Evolutionary conservation across 371 early-diverging fungal genomes (phyloP), one percentile per base, ranked within the genome.

Genomic region (Lichtheimia hyalospora): DNA sequence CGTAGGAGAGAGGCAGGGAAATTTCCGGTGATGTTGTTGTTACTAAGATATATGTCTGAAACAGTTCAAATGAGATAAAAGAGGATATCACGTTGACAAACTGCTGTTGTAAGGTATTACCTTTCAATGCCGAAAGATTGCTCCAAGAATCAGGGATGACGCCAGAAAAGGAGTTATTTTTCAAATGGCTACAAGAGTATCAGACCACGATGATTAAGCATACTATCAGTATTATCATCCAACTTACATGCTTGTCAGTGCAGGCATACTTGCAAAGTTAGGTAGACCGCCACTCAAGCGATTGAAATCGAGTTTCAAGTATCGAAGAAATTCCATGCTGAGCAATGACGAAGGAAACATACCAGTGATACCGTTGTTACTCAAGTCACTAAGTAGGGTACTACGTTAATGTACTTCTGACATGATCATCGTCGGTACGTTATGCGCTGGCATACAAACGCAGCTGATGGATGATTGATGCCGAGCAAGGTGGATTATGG

Each of bases 341-440:
- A 58, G 55, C 16, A 78, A 65, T 0, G 80, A 69, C 14, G 52
- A 63, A 20, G 81, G 85, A 28, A 85, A 54, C 18, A 61, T 34
- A 5, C 83, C 82, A 25, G 74, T 64, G 7, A 85, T 69, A 7
- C 78, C 68, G 51, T 85, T 85, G 52, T 73, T 64, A 48, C 81
- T 77, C 52, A 85, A 57, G 50, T 83, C 79, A 24, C 81, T 76
- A 66, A 18, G 18, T 0, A n/a, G n/a, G n/a, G 18, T 16, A 25
- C 7, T 8, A 10, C 34, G 10, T 34, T 4, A 34, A 8, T 34
- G 10, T 34, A 34, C 34, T 34, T 7, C 7, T 3, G 7, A 7
- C 0, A 27, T 5, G 27, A 3, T 25, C 25, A 25, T 25, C 3
- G 25, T 25, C 5, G 25, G 5, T 25, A 25, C 5, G 34, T 4